Base-by-base conservation (phyloP, 2,329 filamentous ascomycete genomes). In the Spiromastix sp. region DNA sequence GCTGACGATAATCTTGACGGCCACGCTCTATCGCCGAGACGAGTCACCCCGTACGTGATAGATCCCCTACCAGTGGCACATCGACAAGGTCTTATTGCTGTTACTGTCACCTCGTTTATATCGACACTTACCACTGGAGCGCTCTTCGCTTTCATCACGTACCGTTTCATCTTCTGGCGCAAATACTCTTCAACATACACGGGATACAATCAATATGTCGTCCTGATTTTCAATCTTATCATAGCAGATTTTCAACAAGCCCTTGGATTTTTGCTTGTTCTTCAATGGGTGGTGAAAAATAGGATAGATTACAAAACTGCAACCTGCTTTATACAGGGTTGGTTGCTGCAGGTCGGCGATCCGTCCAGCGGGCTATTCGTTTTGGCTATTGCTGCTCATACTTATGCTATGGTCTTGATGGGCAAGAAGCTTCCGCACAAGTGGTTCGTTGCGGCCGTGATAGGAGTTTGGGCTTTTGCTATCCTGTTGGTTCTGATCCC, bases 141-240 rank as follows among this genome's bases (percentile, higher is more conserved):
- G 2, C 54, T 72, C 4, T 56, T 71, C 4, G 39, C 41, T 8
- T 70, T 70, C 51, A 64, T 72, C 41, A 69, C 67, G 7, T 65
- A 67, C 42, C 64, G 67, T 16, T 50, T 72, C n/a, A 46, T 71
- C 20, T 64, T 64, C 40, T 71, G 67, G 68, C 56, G 62, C 30
- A 57, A 55, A 36, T 61, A 61, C 40, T 67, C 69, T 45, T 49
- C 57, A 25, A 55, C 64, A 41, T 67, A 67, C 39, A 67, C 71
- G 35, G 66, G 67, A 40, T 66, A 70, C 50, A 72, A 72, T 43
- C 68, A 72, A 51, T 71, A 68, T 36, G 55, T 72, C n/a, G 50
- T 71, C 25, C 59, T 72, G 16, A 70, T 71, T 33, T 71, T 67
- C 50, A 71, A 71, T 38, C 57, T 72, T 10, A 52, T 71, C 2